Percentiles rank a stretch among this genome's conserved stretches.
phyloP scores from a whole-genome alignment of 805 yeast species.

The Pichia paraexigua region DNA sequence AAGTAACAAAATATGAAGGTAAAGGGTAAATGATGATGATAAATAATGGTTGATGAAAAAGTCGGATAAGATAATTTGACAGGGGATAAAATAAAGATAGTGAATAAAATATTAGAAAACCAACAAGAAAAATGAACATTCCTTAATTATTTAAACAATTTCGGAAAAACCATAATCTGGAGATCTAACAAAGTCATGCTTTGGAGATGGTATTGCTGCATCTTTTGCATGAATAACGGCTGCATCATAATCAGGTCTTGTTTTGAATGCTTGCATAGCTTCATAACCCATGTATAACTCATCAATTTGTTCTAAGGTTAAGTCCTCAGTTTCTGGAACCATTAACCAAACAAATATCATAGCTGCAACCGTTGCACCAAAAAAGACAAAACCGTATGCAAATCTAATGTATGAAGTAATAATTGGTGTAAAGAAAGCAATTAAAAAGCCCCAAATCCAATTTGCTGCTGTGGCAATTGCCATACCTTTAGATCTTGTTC shows the following conservation, averaged over 20 bases:
- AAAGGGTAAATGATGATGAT: no score
- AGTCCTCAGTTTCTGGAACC: constrained; percentile 47
- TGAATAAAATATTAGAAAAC: no score
- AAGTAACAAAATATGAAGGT: no score
- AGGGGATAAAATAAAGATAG: no score
- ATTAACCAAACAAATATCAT: constrained; percentile 44
- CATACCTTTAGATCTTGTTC: constrained; percentile 56
- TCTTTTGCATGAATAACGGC: not conserved
- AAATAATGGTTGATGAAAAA: no score
- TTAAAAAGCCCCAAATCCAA: constrained; percentile 54
- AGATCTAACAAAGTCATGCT: not conserved
- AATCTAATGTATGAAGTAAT: constrained; percentile 43
- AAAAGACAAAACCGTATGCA: constrained; percentile 40
- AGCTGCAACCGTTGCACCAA: constrained; percentile 33
- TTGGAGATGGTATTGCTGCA: not conserved
- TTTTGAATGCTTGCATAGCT: constrained; percentile 11
- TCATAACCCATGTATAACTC: constrained; percentile 33
- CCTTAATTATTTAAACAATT: not conserved
- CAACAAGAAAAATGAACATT: not conserved
- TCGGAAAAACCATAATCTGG: not conserved
- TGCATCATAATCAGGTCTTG: not conserved
- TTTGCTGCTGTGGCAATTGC: constrained; percentile 57
- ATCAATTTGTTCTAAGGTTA: constrained; percentile 46
- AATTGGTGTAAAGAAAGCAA: constrained; percentile 47
- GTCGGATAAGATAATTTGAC: no score